phyloP scores from a whole-genome alignment of 2,329 filamentous ascomycete genomes.

The Xylaria polymorpha region DNA sequence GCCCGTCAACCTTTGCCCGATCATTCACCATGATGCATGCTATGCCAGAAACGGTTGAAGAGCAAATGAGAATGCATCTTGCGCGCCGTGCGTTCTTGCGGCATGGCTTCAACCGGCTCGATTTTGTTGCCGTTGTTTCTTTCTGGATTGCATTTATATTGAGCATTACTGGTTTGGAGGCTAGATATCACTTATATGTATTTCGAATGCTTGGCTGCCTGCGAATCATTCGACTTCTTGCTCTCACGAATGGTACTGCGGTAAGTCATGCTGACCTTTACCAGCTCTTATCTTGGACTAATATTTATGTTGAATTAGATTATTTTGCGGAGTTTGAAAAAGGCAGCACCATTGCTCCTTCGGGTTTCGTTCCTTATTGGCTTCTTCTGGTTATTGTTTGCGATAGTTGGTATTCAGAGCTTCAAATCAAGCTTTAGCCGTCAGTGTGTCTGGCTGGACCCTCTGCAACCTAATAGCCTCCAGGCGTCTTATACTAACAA shows the following conservation, averaged over 20 bases:
- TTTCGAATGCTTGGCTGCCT: slow-evolving; percentile 98
- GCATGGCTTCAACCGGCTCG: slow-evolving; percentile 94
- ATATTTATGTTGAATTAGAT: slow-evolving; percentile 64
- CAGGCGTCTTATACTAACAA: slow-evolving; percentile 69
- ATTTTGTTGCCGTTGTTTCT: slow-evolving; percentile 93
- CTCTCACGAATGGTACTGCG: slow-evolving; percentile 91
- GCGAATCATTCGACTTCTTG: slow-evolving; percentile 89
- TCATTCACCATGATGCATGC: slow-evolving; percentile 82
- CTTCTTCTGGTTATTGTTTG: slow-evolving; percentile 98
- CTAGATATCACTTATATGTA: slow-evolving; percentile 78
- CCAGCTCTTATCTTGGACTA: slow-evolving; percentile 36
- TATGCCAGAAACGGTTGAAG: slow-evolving; percentile 71
- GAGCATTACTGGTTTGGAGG: slow-evolving; percentile 75
- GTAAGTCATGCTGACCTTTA: slow-evolving; percentile 61
- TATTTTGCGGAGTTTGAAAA: slow-evolving; percentile 94
- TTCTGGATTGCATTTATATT: slow-evolving; percentile 93
- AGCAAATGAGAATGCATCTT: slow-evolving; percentile 85
- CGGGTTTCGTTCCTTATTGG: slow-evolving; percentile 94
- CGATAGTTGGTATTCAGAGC: slow-evolving; percentile 95
- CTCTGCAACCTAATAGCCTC: slow-evolving; percentile 65
- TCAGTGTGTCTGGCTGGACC: slow-evolving; percentile 82
- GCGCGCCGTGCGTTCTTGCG: slow-evolving; percentile 92
- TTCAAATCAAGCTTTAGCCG: slow-evolving; percentile 87
- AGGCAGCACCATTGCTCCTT: slow-evolving; percentile 89
- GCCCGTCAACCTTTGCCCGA: slow-evolving; percentile 75